phyloP scores from a whole-genome alignment of 2,329 filamentous ascomycete species.

The Colletotrichum gloeosporioides region DNA sequence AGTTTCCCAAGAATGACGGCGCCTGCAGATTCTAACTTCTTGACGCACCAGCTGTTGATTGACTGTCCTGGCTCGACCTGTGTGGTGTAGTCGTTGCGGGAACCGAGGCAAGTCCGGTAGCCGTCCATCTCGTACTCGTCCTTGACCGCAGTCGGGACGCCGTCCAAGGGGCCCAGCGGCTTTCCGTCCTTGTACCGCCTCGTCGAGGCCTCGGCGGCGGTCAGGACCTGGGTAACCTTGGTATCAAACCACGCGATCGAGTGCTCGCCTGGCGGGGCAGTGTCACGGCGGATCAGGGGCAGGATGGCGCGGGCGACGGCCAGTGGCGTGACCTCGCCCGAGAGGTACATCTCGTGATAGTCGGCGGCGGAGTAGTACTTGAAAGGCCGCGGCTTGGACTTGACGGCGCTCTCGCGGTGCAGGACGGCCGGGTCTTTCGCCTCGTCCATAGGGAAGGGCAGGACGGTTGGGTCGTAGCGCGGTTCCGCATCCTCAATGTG shows the following conservation, averaged over 20 bases:
- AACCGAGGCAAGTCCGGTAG: constrained; percentile 71
- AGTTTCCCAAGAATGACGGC: constrained; percentile 49
- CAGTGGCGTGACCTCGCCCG: constrained; percentile 49
- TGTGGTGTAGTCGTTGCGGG: constrained; percentile 63
- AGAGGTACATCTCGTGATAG: constrained; percentile 49
- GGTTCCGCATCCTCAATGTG: constrained; percentile 56
- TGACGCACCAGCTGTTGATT: constrained; percentile 72
- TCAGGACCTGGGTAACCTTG: constrained; percentile 43
- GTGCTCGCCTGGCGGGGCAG: constrained; percentile 40
- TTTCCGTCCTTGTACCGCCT: constrained; percentile 56
- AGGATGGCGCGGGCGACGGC: constrained; percentile 51
- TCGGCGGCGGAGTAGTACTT: constrained; percentile 43
- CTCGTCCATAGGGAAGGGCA: constrained; percentile 48
- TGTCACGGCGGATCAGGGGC: constrained; percentile 48
- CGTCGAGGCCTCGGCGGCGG: constrained; percentile 50
- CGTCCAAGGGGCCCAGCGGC: constrained; percentile 70
- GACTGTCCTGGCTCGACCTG: constrained; percentile 38
- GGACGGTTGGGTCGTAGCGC: constrained; percentile 50
- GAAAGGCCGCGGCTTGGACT: constrained; percentile 10
- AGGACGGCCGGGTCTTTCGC: constrained; percentile 37
- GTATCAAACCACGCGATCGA: constrained; percentile 50
- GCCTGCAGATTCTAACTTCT: constrained; percentile 68
- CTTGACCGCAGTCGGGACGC: constrained; percentile 76
- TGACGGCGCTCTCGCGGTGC: constrained; percentile 13
- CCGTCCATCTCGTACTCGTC: constrained; percentile 80